Evolutionary conservation across 2,329 filamentous ascomycete genomes (phyloP), one percentile per base, ranked within the genome.

Genomic region (Cytospora chrysosperma): DNA sequence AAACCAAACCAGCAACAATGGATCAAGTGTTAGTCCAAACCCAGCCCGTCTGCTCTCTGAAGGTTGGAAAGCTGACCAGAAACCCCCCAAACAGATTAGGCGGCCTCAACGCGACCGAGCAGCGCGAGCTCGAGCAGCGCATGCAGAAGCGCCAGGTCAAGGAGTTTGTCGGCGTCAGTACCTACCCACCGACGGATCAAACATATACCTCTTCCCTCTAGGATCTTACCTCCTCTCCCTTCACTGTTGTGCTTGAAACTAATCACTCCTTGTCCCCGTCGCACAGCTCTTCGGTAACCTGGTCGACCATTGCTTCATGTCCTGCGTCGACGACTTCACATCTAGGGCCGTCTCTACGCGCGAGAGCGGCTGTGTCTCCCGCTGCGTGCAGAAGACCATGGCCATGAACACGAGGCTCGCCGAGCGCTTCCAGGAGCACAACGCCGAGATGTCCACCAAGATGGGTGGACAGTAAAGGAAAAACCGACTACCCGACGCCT

Each of bases 61-160:
- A 17, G 17, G 34, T 21, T 4, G 15, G 26, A 58, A 15, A 21
- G 28, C 64, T 66, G 30, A 66, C 58, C 61, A 47, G 10, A n/a
- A n/a, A 17, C 4, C 47, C 34, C 17, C 27, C 9, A 47, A 61
- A 54, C 65, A 67, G 64, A 59, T 50, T 66, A 34, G 64, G 65
- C 55, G 59, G 82, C 76, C 89, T 96, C 75, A 91, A 86, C 70
- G 76, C 84, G 72, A 78, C 87, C 72, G 94, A 98, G 84, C 91
- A 96, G 83, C 91, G 92, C 81, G 92, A 95, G 84, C 90, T 99
- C 75, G 90, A 96, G 79, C 81, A 87, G 80, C 92, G 95, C 79
- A 93, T 99, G 87, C 93, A 98, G 83, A 91, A 91, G 81, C 96
- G 95, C 81, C 95, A 99, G 81, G 92, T 99, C 85, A 97, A 97